A percentile compares a stretch with the other conserved stretches of the same genome.
phyloP scores from a whole-genome alignment of 2,329 filamentous ascomycete genomes.

The Penicillium sp. region DNA sequence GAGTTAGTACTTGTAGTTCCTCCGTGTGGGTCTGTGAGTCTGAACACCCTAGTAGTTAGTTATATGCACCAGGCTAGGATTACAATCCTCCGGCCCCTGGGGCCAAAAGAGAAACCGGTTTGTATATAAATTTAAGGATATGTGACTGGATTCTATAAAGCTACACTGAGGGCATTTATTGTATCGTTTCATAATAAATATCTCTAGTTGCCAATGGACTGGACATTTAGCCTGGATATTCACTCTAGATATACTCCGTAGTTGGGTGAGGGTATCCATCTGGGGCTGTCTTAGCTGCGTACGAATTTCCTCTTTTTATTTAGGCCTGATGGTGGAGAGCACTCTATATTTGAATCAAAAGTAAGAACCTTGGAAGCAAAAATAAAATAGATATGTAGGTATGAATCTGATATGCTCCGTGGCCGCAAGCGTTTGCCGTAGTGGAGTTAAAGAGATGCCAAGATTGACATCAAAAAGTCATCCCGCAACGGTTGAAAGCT shows the following conservation, averaged over 20 bases:
- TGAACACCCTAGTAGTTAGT: neutral
- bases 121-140: too few species aligned
- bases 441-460: slow-evolving; percentile 6
- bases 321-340: too few species aligned
- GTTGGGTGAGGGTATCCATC: neutral
- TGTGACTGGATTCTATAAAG: neutral
- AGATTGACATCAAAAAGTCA: slow-evolving; percentile 10
- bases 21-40: neutral
- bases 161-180: neutral
- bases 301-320: neutral
- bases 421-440: neutral
- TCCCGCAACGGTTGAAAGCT: neutral
- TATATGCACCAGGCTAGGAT: neutral
- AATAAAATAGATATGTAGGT: too few species aligned
- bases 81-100: neutral
- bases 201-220: neutral
- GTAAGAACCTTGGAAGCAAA: neutral
- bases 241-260: neutral
- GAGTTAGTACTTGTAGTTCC: neutral
- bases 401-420: neutral
- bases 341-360: neutral
- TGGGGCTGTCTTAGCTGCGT: neutral
- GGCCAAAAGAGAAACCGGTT: neutral
- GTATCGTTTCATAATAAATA: neutral
- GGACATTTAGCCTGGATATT: neutral